Percentiles rank a stretch among this genome's conserved stretches.
Conservation (phyloP, 164 flowering plant species). For the Stephania japonica region DNA sequence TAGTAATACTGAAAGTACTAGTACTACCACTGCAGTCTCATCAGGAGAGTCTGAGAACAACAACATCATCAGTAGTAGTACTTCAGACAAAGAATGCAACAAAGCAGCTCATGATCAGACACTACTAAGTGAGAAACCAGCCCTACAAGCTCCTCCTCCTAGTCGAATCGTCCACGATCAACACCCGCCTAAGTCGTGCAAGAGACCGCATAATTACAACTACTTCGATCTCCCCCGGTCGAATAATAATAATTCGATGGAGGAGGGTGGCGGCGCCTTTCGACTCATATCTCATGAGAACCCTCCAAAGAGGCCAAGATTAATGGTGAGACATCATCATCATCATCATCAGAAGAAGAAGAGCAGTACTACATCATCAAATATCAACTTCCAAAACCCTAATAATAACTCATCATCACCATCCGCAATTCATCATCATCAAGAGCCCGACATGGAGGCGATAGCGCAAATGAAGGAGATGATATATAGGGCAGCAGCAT, state of each 20-base stretch:
- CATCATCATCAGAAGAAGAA: too few relatives aligned
- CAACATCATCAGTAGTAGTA: background rate
- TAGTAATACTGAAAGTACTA: constrained; percentile 6
- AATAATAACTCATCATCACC: constrained; percentile 19
- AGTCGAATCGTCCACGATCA: constrained; percentile 1
- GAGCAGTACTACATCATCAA: constrained; percentile 25
- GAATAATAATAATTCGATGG: constrained; percentile 19
- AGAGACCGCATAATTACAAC: constrained; percentile 15
- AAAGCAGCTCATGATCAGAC: background rate
- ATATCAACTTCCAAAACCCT: constrained; percentile 63
- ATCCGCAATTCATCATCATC: constrained; percentile 7
- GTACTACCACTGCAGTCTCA: constrained; percentile 23
- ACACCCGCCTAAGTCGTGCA: constrained; percentile 9
- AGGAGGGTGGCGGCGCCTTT: constrained; percentile 28
- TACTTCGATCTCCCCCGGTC: constrained; percentile 23
- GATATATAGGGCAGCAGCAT: constrained; percentile 82
- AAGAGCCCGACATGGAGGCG: constrained; percentile 74
- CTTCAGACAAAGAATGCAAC: constrained; percentile 15
- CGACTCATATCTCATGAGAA: constrained; percentile 31
- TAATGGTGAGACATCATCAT: constrained; percentile 32
- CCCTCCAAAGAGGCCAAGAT: constrained; percentile 40
- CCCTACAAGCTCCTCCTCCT: constrained; percentile 20
- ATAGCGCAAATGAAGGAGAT: constrained; percentile 91
- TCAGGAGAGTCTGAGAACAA: constrained; percentile 50
- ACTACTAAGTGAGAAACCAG: constrained; percentile 17